A percentile compares a stretch with the other conserved stretches of the same genome.
Evolutionary conservation across 768 basidiomycete genomes (phyloP).

Genomic region (Podaxis sp.): DNA sequence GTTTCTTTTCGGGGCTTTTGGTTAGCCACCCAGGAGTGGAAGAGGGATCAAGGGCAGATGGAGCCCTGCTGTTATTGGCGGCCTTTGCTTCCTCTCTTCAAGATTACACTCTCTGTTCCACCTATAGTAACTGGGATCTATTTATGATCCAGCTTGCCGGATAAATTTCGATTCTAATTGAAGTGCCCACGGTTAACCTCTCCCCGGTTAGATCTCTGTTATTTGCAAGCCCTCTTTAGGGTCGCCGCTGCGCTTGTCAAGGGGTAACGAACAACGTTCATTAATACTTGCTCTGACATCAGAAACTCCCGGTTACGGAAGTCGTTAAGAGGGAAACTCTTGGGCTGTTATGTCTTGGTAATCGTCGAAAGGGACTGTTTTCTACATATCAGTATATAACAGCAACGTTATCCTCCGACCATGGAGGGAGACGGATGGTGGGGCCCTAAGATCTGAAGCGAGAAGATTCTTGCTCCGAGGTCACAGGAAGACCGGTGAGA

Average conservation of each 20-base stretch:
- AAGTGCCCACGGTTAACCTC: neutral
- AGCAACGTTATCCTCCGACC: slow-evolving; percentile 12
- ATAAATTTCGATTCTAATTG: slow-evolving; percentile 5
- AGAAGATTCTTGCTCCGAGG: slow-evolving; percentile 15
- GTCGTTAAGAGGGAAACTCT: neutral
- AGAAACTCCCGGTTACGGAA: slow-evolving; percentile 6
- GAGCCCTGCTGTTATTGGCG: neutral
- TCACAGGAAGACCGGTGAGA: slow-evolving; percentile 16
- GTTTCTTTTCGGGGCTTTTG: slow-evolving; percentile 9
- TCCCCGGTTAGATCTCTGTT: neutral
- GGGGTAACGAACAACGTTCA: neutral
- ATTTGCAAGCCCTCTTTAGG: neutral
- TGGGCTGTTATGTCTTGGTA: neutral
- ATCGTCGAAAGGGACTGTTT: neutral
- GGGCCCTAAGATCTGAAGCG: slow-evolving; percentile 3
- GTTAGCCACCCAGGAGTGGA: slow-evolving; percentile 2
- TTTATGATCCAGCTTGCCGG: slow-evolving; percentile 2
- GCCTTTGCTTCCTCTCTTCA: slow-evolving; percentile 3
- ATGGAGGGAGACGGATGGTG: slow-evolving; percentile 1
- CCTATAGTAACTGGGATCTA: neutral
- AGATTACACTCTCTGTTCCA: neutral
- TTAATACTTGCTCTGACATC: slow-evolving; percentile 5
- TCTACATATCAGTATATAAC: neutral
- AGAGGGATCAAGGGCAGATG: slow-evolving; percentile 10
- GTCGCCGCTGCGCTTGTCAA: neutral